Evolutionary conservation across 805 yeast genomes (phyloP).

Genomic region (Ogataea polymorpha): DNA sequence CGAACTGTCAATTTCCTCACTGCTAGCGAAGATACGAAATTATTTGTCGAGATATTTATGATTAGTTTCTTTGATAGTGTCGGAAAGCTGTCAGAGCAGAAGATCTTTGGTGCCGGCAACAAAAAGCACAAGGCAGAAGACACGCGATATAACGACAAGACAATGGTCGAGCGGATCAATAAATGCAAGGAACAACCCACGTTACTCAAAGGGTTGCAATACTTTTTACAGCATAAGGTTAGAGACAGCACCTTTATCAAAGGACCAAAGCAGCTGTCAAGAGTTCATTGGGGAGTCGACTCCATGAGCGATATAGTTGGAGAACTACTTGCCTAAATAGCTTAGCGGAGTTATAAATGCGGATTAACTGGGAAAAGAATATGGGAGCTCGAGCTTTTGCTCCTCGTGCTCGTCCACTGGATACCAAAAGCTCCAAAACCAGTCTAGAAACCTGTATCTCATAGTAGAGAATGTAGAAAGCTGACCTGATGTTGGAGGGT

Average conservation of each 20-base stretch:
- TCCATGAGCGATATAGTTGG: conserved; percentile 52
- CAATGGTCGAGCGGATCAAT: conserved; percentile 35
- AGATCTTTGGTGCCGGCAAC: conserved; percentile 42
- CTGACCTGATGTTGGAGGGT: conserved; percentile 11
- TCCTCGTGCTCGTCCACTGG: conserved; percentile 18
- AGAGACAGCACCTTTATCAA: conserved; percentile 44
- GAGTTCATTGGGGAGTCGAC: conserved; percentile 68
- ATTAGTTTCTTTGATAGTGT: conserved; percentile 63
- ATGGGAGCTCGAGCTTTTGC: neutral
- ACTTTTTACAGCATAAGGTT: conserved; percentile 50
- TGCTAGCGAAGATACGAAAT: conserved; percentile 52
- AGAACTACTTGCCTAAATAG: conserved; percentile 25
- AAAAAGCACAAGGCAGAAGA: conserved; percentile 29
- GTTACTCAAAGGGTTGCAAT: conserved; percentile 64
- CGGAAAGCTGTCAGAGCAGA: conserved; percentile 59
- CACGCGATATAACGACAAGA: conserved; percentile 33
- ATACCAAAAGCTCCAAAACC: conserved; percentile 26
- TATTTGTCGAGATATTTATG: conserved; percentile 72
- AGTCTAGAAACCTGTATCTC: conserved; percentile 18
- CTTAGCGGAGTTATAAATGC: conserved; percentile 1
- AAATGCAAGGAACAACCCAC: conserved; percentile 58
- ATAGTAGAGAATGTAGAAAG: conserved; percentile 9
- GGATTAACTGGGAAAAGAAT: neutral
- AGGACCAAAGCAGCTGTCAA: conserved; percentile 51
- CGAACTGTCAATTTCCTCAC: conserved; percentile 73